Evolutionary conservation across 1,139 yeast genomes (phyloP), one percentile per base, ranked within the genome.

Genomic region (Saccharomycopsis hybrid): DNA sequence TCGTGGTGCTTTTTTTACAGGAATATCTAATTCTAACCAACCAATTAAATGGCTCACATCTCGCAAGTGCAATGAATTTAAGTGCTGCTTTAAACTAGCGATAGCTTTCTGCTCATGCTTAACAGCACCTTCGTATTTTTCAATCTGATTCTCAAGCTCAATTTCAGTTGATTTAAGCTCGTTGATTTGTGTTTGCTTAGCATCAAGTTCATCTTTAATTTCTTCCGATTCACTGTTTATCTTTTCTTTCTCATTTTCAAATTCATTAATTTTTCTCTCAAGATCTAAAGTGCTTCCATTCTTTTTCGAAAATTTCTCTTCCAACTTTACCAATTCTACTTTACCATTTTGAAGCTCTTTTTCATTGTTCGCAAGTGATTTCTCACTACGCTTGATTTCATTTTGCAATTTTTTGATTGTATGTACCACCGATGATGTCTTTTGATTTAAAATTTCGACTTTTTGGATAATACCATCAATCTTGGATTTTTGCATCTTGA

Each of bases 401-500:
- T 77, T 84, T 56, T 77, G 81, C 7, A 83, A 67, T 62, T 87
- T 90, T 46, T 82, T 76, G 41, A 75, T 64, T n/a, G 78, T 70
- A 59, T 83, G 67, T 54, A 74, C 77, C 52, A 81, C 87, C 43
- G 75, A 77, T 3, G 84, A 73, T n/a, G 80, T 71, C 57, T 79
- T 81, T 41, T 79, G 80, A 36, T 68, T 71, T 27, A 80, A 67
- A 25, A 85, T 76, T 53, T 83, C 86, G 43, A 86, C 76, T 59
- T 80, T 77, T 58, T 85, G 88, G 46, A 73, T 72, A 39, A 85
- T 71, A 1, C 94, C 84, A 59, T 82, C 92, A 9, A 92, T 96
- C 59, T 81, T 85, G 1, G 94, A 77, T 57, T 81, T 85, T 60
- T 89, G 96, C 55, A 85, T 66, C 51, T 90, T 80, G 56, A 92